A percentile compares a stretch with the other conserved stretches of the same genome.
phyloP scores from a whole-genome alignment of 495 filamentous ascomycete genomes.

The Penicillium canescens region DNA sequence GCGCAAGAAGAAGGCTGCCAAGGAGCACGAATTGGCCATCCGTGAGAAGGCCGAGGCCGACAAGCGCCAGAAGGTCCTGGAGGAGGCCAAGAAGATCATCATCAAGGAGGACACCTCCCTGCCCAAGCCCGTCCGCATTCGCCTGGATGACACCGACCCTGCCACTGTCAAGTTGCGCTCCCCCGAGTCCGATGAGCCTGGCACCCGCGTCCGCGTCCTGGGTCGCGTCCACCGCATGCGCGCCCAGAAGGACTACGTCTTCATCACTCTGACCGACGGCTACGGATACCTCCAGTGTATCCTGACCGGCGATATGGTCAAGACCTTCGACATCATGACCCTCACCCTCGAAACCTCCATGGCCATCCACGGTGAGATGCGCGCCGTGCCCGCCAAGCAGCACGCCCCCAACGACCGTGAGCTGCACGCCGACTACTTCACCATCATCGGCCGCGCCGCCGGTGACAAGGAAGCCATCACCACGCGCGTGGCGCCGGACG shows the following conservation, averaged over 20 bases:
- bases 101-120: slow-evolving; percentile 80
- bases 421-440: slow-evolving; percentile 91
- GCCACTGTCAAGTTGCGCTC: slow-evolving; percentile 61
- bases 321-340: slow-evolving; percentile 88
- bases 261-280: slow-evolving; percentile 85
- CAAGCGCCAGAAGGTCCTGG: slow-evolving; percentile 63
- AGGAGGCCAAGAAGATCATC: slow-evolving; percentile 85
- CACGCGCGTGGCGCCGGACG: slow-evolving; percentile 79
- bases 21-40: slow-evolving; percentile 65
- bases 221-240: slow-evolving; percentile 86
- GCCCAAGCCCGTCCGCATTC: slow-evolving; percentile 74
- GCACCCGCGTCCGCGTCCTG: slow-evolving; percentile 77
- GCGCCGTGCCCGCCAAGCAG: slow-evolving; percentile 73
- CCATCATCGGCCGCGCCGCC: slow-evolving; percentile 79
- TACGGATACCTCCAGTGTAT: slow-evolving; percentile 91
- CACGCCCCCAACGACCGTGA: slow-evolving; percentile 87
- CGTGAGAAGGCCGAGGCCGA: slow-evolving; percentile 73
- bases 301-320: slow-evolving; percentile 78
- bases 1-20: slow-evolving; percentile 75
- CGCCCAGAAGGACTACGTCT: slow-evolving; percentile 82
- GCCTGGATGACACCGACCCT: slow-evolving; percentile 64
- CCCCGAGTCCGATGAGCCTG: slow-evolving; percentile 53
- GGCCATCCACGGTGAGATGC: slow-evolving; percentile 85
- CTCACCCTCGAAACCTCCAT: slow-evolving; percentile 90
- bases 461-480: slow-evolving; percentile 93